Conservation (phyloP, 1,139 yeast species). For the Sugiyamaella novakii region DNA sequence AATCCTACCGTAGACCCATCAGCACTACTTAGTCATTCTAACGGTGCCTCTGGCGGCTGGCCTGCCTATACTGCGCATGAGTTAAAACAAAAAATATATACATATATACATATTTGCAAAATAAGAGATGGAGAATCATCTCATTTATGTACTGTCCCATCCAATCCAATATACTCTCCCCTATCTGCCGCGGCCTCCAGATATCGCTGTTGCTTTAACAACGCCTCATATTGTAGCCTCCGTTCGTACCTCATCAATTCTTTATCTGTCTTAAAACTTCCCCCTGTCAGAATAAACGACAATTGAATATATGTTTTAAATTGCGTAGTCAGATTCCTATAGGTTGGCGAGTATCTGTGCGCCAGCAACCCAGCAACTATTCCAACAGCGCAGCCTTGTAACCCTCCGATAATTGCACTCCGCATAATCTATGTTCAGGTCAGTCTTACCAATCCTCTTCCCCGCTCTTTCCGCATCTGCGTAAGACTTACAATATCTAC, state of each 20-base stretch:
- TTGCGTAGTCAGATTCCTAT: slow-evolving; percentile 34
- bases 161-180: slow-evolving; percentile 34
- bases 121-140: no score
- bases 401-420: slow-evolving; percentile 34
- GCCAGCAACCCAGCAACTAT: slow-evolving; percentile 32
- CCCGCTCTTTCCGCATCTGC: not conserved
- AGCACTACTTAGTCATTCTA: not conserved
- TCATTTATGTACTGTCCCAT: slow-evolving; percentile 23
- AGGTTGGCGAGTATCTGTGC: slow-evolving; percentile 35
- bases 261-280: slow-evolving; percentile 36
- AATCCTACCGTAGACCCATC: not conserved
- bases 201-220: slow-evolving; percentile 25
- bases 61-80: no score
- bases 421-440: slow-evolving; percentile 29
- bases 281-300: slow-evolving; percentile 36
- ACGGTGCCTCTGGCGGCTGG: no score
- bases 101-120: not conserved
- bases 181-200: slow-evolving; percentile 36
- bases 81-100: not conserved
- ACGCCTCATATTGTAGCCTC: slow-evolving; percentile 29
- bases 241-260: slow-evolving; percentile 35
- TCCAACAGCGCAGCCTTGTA: slow-evolving; percentile 36
- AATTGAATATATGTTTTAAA: slow-evolving; percentile 37
- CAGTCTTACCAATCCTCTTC: not conserved
- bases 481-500: slow-evolving; percentile 33